A percentile compares a stretch with the other conserved stretches of the same genome.
Conservation (phyloP, 305 asterid species). For the Fraxinus angustifolia region DNA sequence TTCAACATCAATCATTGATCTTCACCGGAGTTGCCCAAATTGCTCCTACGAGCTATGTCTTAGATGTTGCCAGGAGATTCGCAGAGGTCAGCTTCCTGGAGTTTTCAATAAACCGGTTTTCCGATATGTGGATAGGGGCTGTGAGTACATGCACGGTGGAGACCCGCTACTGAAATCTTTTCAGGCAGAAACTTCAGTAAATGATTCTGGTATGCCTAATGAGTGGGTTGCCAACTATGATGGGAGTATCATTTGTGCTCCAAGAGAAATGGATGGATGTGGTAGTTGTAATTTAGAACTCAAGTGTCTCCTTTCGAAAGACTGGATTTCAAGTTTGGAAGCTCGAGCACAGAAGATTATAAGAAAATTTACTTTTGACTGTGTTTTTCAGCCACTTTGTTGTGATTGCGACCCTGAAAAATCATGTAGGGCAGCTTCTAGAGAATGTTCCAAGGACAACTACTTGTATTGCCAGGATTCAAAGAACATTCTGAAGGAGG, state of each 20-base stretch:
- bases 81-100: conserved; percentile 43
- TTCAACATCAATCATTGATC: conserved; percentile 87
- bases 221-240: conserved; percentile 38
- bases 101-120: conserved; percentile 22
- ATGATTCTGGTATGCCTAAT: conserved; percentile 27
- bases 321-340: conserved; percentile 58
- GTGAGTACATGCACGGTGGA: conserved; percentile 83
- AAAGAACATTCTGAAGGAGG: conserved; percentile 41
- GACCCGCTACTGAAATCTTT: conserved; percentile 43
- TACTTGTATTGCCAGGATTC: conserved; percentile 60
- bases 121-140: conserved; percentile 45
- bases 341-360: conserved; percentile 39
- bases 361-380: conserved; percentile 24
- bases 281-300: conserved; percentile 61
- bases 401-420: conserved; percentile 28
- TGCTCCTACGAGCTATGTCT: conserved; percentile 87
- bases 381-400: conserved; percentile 20
- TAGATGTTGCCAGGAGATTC: conserved; percentile 66
- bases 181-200: conserved; percentile 22
- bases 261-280: conserved; percentile 75
- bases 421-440: conserved; percentile 40
- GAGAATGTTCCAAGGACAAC: conserved; percentile 48
- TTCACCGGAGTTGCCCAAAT: conserved; percentile 78
- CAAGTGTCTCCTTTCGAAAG: conserved; percentile 65
- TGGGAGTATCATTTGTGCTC: conserved; percentile 57